Conservation (phyloP, 768 basidiomycete genomes). For the Collybia sordida region DNA sequence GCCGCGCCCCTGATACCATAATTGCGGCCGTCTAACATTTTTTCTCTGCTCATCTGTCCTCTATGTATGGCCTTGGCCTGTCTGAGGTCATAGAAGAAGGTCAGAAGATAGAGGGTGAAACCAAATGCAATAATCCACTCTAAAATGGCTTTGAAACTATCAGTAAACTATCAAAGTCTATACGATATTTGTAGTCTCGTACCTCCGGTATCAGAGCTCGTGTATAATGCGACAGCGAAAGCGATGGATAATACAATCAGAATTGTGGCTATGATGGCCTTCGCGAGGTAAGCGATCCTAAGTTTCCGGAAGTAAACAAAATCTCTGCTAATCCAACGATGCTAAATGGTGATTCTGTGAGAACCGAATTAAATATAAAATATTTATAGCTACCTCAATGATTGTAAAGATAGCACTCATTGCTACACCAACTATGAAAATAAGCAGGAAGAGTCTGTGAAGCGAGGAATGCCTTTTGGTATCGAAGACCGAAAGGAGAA, state of each 20-base stretch:
- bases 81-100: constrained; percentile 72
- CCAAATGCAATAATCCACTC: constrained; percentile 78
- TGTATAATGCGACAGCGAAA: constrained; percentile 55
- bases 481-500: constrained; percentile 72
- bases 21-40: constrained; percentile 18
- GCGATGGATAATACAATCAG: constrained; percentile 64
- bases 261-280: constrained; percentile 56
- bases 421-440: constrained; percentile 73
- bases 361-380: background rate
- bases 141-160: constrained; percentile 45
- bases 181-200: constrained; percentile 6
- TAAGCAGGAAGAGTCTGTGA: constrained; percentile 63
- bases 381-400: constrained; percentile 45
- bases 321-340: constrained; percentile 62
- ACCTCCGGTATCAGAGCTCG: constrained; percentile 51
- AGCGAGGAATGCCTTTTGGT: constrained; percentile 48
- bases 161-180: background rate
- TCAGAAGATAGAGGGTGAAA: constrained; percentile 71
- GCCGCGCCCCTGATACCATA: background rate
- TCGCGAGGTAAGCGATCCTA: constrained; percentile 54
- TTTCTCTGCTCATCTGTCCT: constrained; percentile 40
- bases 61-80: constrained; percentile 52
- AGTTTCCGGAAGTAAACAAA: constrained; percentile 45
- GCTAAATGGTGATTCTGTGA: constrained; percentile 34
- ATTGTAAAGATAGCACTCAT: constrained; percentile 76